These are phyloP conservation scores for Pichia sp. DNA, from an alignment of 1,139 yeast species.

Conservation along the genomic window DNA sequence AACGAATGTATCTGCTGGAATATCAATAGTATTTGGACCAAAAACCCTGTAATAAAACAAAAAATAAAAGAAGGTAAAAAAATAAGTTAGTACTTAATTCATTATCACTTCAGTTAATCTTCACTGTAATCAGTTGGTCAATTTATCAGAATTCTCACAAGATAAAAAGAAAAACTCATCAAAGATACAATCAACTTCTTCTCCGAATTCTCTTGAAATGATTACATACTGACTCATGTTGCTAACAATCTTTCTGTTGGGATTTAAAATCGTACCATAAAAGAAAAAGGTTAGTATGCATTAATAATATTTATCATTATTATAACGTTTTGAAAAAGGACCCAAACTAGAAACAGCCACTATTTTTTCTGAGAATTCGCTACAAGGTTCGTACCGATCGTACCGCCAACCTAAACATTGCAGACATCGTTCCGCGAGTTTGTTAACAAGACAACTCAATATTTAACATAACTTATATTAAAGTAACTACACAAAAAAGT, in stretches of 20 bases:
- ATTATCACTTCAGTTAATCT: no score
- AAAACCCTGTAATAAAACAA: constrained; percentile 21
- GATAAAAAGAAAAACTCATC: not conserved
- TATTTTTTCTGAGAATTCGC: not conserved
- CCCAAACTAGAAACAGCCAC: not conserved
- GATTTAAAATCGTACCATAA: not conserved
- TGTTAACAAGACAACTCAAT: not conserved
- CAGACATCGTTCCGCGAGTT: not conserved
- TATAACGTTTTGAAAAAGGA: no score
- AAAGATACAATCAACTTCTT: not conserved
- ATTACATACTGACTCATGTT: constrained; percentile 16
- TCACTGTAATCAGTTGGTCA: no score
- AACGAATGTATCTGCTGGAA: constrained; percentile 19
- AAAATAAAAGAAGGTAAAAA: not conserved
- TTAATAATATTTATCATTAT: no score
- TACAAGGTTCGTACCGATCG: not conserved
- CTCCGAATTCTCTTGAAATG: not conserved
- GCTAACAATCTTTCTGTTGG: not conserved
- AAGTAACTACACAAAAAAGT: not conserved
- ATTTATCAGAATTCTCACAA: no score
- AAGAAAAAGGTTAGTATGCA: not conserved
- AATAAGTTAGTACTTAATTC: no score
- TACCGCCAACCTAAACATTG: not conserved
- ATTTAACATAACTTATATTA: not conserved
- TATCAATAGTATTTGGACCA: constrained; percentile 17